Evolutionary conservation across 495 filamentous ascomycete genomes (phyloP).

Genomic region (Penicillium cataractarum): DNA sequence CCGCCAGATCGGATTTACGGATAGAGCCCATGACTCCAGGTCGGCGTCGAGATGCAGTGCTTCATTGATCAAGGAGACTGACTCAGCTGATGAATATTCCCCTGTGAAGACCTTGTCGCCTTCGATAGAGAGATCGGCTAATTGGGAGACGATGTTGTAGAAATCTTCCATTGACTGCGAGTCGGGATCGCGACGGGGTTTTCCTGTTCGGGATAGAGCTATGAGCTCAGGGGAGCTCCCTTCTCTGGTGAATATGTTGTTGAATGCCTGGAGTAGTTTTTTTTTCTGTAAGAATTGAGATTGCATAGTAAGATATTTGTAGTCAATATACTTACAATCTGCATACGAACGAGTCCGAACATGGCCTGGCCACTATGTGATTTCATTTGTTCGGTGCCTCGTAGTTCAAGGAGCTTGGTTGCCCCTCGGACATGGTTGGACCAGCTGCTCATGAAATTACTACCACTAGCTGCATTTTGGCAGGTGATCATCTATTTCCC

Average conservation of each 20-base stretch:
- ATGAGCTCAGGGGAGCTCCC: slow-evolving; percentile 13
- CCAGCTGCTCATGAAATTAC: slow-evolving; percentile 16
- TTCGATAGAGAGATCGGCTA: slow-evolving; percentile 16
- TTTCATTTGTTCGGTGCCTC: slow-evolving; percentile 20
- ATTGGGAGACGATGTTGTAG: slow-evolving; percentile 7
- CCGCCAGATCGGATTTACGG: slow-evolving; percentile 8
- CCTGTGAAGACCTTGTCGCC: slow-evolving; percentile 1
- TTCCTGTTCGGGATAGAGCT: slow-evolving; percentile 14
- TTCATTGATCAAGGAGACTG: slow-evolving; percentile 5
- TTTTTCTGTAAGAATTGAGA: too few species aligned
- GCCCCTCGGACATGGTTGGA: slow-evolving; percentile 22
- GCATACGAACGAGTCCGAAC: slow-evolving; percentile 19
- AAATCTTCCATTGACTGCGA: slow-evolving; percentile 15
- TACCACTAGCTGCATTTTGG: not conserved
- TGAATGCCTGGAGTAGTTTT: slow-evolving; percentile 18
- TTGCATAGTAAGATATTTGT: too few species aligned
- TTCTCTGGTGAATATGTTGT: slow-evolving; percentile 14
- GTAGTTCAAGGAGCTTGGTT: slow-evolving; percentile 21
- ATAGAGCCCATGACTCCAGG: slow-evolving; percentile 17
- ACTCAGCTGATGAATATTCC: not conserved
- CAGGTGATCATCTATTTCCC: slow-evolving; percentile 16
- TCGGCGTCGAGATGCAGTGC: slow-evolving; percentile 19
- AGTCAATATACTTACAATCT: slow-evolving; percentile 8
- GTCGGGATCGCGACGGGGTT: not conserved
- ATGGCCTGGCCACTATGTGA: slow-evolving; percentile 8